phyloP scores from a whole-genome alignment of 257 asterid species.

The Osmanthus fragrans region DNA sequence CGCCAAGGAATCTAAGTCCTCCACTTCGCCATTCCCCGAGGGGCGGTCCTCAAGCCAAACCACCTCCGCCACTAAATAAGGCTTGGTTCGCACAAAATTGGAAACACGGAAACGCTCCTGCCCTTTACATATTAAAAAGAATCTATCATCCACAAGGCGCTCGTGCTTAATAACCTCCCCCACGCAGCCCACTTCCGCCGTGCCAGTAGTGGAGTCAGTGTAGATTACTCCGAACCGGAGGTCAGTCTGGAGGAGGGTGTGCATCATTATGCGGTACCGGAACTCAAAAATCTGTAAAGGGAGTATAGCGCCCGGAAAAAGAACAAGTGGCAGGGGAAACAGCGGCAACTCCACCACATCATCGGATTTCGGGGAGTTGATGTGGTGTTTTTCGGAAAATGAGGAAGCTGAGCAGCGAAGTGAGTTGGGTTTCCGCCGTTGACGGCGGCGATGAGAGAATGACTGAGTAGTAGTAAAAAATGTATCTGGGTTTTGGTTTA shows the following conservation, averaged over 20 bases:
- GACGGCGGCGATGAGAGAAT: slow-evolving; percentile 32
- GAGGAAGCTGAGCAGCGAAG: slow-evolving; percentile 85
- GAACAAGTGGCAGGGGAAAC: slow-evolving; percentile 90
- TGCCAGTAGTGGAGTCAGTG: slow-evolving; percentile 80
- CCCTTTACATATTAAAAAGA: slow-evolving; percentile 88
- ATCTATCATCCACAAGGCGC: slow-evolving; percentile 88
- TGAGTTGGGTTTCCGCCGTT: slow-evolving; percentile 42
- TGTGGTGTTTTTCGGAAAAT: slow-evolving; percentile 76
- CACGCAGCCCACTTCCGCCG: slow-evolving; percentile 93
- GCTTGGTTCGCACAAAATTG: slow-evolving; percentile 70
- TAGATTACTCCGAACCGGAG: slow-evolving; percentile 95
- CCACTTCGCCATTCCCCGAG: slow-evolving; percentile 54
- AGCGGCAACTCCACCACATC: slow-evolving; percentile 91
- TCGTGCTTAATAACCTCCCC: slow-evolving; percentile 94
- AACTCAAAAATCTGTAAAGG: slow-evolving; percentile 96
- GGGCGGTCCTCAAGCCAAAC: slow-evolving; percentile 97
- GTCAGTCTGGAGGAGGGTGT: slow-evolving; percentile 92
- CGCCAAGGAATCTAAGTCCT: slow-evolving; percentile 68
- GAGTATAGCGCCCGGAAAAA: slow-evolving; percentile 89
- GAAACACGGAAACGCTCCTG: slow-evolving; percentile 93
- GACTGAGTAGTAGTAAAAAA: slow-evolving; percentile 26
- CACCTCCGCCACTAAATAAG: slow-evolving; percentile 90
- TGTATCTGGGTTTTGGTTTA: slow-evolving; percentile 27
- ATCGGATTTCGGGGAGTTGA: slow-evolving; percentile 58
- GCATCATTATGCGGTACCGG: slow-evolving; percentile 98